Base-by-base conservation (phyloP, 139 green algal species). In the Chlamydomonas sp. region DNA sequence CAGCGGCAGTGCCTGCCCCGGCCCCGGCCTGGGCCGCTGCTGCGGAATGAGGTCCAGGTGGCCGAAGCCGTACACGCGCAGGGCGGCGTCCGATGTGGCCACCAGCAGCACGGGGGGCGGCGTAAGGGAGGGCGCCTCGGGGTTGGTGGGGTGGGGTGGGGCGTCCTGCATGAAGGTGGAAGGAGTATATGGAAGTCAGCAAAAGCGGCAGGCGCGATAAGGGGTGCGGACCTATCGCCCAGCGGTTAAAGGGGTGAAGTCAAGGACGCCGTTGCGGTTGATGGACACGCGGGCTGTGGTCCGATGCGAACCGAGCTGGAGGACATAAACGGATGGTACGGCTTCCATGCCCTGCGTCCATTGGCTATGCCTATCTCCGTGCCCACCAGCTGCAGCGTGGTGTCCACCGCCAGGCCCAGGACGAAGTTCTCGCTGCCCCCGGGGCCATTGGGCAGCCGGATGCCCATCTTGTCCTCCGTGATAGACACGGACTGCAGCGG, bases 401-500 rank as follows among this genome's bases (percentile, higher is more conserved):
- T 72, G 69, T 95, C 90, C 0, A 95, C 17, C 5, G 83, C 94
- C 81, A 96, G 62, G 0, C 91, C 92, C 20, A 93, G 78, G 80
- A 96, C 94, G 72, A 86, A 95, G 87, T 96, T 96, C 75, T 93
- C 89, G 18, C 60, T 80, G 8, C 94, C 91, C 5, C 88, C 90
- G n/a, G 85, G 82, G 2, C 85, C 93, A 62, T 89, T 92, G 63
- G 94, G 94, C 73, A 96, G 91, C 16, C 90, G 86, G 60, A 96
- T 93, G 7, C 89, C 88, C 17, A 92, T 76, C 7, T 62, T 64
- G 63, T 95, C 94, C 57, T 94, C 91, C 8, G 86, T 92, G 6
- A 96, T 67, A 14, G 90, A 82, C 17, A 92, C 85, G 7, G 74
- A 62, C 67, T 85, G 57, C 6, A 57, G 74, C 66, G 66, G 76